These are phyloP conservation scores for Brassica balearica DNA, from an alignment of 441 rosid genomes.

Conservation along the genomic window DNA sequence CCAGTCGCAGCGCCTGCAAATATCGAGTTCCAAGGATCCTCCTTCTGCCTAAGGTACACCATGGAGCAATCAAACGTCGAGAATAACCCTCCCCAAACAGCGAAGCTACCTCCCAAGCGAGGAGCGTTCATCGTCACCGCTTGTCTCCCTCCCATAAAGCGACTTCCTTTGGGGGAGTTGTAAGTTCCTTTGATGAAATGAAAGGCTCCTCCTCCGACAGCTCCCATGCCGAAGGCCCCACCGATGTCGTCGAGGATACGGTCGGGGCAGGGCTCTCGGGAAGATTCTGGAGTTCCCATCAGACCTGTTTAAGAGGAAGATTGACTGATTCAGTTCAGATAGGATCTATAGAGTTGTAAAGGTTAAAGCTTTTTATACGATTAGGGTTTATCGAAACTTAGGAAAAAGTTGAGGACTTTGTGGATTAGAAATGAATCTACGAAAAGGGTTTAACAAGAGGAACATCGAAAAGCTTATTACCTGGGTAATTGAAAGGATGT, in stretches of 20 bases:
- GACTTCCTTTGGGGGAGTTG: conserved; percentile 65
- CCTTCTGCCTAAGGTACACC: conserved; percentile 76
- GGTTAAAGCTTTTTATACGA: conserved; percentile 1
- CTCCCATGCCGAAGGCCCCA: conserved; percentile 86
- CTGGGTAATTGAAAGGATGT: conserved; percentile 12
- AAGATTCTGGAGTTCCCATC: conserved; percentile 78
- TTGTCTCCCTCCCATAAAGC: conserved; percentile 63
- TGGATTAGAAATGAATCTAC: background rate
- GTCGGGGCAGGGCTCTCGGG: conserved; percentile 81
- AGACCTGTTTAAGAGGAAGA: background rate
- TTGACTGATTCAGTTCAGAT: background rate
- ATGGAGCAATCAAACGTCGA: conserved; percentile 71
- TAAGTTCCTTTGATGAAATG: conserved; percentile 67
- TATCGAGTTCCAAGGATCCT: conserved; percentile 85
- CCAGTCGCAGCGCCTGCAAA: conserved; percentile 82
- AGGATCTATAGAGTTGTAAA: background rate
- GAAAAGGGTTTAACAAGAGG: background rate
- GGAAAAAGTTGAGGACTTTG: background rate
- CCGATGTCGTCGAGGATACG: conserved; percentile 75
- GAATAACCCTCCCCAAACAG: conserved; percentile 85
- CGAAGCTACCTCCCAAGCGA: conserved; percentile 72
- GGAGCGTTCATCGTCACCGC: conserved; percentile 76
- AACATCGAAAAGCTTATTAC: conserved; percentile 25
- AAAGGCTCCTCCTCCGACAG: conserved; percentile 72
- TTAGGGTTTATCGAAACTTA: conserved; percentile 24